A percentile compares a stretch with the other conserved stretches of the same genome.
phyloP scores from a whole-genome alignment of 2,329 filamentous ascomycete genomes.

The Talaromyces funiculosus region DNA sequence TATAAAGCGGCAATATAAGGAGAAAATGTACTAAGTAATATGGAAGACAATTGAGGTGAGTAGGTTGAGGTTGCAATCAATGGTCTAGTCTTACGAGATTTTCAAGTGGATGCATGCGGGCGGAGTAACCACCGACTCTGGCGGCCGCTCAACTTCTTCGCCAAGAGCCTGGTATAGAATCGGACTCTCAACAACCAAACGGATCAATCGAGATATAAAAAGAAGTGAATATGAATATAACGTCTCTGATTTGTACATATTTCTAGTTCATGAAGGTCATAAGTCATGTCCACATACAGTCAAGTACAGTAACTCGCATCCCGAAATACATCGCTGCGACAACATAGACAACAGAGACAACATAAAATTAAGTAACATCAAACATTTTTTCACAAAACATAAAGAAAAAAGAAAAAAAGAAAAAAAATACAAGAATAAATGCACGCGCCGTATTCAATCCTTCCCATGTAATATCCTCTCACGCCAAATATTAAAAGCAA shows the following conservation, averaged over 20 bases:
- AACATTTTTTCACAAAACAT: not conserved
- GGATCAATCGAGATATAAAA: too few species aligned
- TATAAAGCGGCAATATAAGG: not conserved
- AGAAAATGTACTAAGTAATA: not conserved
- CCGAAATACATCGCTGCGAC: not conserved
- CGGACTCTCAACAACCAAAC: too few species aligned
- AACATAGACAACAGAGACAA: constrained; percentile 3
- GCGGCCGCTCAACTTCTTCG: not conserved
- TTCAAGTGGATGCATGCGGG: not conserved
- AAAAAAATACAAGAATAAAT: constrained; percentile 11
- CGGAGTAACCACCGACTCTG: not conserved
- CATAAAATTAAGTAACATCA: constrained; percentile 5
- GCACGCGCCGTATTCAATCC: not conserved
- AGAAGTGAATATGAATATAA: not conserved
- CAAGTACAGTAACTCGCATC: constrained; percentile 8
- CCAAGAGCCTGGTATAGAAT: too few species aligned
- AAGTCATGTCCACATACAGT: constrained; percentile 16
- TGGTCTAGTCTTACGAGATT: not conserved
- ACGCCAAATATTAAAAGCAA: constrained; percentile 64
- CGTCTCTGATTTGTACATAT: constrained; percentile 8
- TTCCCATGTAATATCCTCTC: not conserved
- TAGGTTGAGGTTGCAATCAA: not conserved
- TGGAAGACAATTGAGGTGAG: not conserved
- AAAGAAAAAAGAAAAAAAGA: constrained; percentile 12
- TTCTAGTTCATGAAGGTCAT: constrained; percentile 12